Conservation (phyloP, 805 yeast species). For the Nakazawaea ernobii region DNA sequence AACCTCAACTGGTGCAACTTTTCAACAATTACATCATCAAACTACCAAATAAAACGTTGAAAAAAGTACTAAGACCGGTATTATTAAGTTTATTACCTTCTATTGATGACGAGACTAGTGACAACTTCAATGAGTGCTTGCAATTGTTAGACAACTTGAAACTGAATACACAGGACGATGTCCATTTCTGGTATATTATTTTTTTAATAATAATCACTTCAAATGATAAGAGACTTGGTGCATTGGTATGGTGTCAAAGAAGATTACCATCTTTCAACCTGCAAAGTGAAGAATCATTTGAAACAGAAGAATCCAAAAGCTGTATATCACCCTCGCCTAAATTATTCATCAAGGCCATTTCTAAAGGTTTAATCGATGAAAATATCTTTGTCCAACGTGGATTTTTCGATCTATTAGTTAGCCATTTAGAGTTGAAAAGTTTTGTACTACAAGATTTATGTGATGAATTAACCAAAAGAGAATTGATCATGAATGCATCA, state of each 20-base stretch:
- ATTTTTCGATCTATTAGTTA: conserved; percentile 71
- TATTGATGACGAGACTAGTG: conserved; percentile 88
- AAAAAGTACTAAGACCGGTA: conserved; percentile 59
- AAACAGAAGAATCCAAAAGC: conserved; percentile 42
- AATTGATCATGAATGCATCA: conserved; percentile 58
- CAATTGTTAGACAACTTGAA: conserved; percentile 57
- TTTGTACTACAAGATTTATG: conserved; percentile 44
- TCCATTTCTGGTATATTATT: conserved; percentile 82
- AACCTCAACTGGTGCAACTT: conserved; percentile 66
- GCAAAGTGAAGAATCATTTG: conserved; percentile 19
- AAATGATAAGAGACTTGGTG: conserved; percentile 79
- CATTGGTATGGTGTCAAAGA: conserved; percentile 66
- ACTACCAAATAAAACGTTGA: conserved; percentile 42
- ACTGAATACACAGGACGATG: conserved; percentile 51
- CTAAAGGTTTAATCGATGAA: conserved; percentile 59
- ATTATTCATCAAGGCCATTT: conserved; percentile 65
- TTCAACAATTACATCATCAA: conserved; percentile 50
- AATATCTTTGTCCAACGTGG: conserved; percentile 80
- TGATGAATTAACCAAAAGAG: conserved; percentile 46
- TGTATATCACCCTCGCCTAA: conserved; percentile 78
- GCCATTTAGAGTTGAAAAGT: conserved; percentile 62
- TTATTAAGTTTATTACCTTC: conserved; percentile 77
- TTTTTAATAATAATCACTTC: conserved; percentile 72
- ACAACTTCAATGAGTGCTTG: conserved; percentile 61
- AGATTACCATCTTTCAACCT: conserved; percentile 56